Evolutionary conservation across 129 eudicot genomes (phyloP).

Genomic region (Kitagawia praeruptora): DNA sequence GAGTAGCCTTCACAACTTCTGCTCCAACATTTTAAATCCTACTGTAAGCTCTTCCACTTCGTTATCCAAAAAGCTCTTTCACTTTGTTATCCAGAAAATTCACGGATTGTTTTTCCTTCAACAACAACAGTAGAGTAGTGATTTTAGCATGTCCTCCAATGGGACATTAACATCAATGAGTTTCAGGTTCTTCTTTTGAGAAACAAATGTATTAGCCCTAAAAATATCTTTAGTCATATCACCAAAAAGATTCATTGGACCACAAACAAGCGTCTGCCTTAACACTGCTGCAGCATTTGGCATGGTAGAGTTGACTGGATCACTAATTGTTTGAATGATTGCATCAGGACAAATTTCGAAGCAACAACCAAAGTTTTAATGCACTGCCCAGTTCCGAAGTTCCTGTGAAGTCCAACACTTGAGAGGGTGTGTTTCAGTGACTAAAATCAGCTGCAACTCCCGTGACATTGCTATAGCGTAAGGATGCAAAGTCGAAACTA

Average conservation of each 20-base stretch:
- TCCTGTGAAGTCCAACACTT: constrained; percentile 52
- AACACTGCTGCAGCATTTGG: constrained; percentile 72
- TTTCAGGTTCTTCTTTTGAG: constrained; percentile 64
- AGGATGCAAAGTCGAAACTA: constrained; percentile 52
- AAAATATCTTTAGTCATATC: constrained; percentile 88
- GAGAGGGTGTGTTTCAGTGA: constrained; percentile 77
- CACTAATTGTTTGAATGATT: constrained; percentile 64
- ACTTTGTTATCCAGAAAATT: constrained; percentile 11
- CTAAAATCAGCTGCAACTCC: constrained; percentile 82
- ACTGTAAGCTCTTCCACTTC: too few relatives aligned
- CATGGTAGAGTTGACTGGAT: constrained; percentile 79
- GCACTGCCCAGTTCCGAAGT: constrained; percentile 38
- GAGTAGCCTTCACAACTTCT: constrained; percentile 14
- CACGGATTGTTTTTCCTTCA: constrained; percentile 51
- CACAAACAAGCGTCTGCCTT: constrained; percentile 62
- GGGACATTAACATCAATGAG: constrained; percentile 82
- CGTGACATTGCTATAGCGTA: constrained; percentile 64
- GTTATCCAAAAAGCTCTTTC: background rate
- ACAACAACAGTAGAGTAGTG: constrained; percentile 31
- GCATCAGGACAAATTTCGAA: constrained; percentile 72
- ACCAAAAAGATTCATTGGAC: constrained; percentile 75
- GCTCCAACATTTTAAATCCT: too few relatives aligned
- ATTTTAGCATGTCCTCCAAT: constrained; percentile 62
- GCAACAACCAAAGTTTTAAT: constrained; percentile 52
- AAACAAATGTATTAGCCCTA: constrained; percentile 71